Evolutionary conservation across 345 rosid genomes (phyloP).

Genomic region (Draba incana): DNA sequence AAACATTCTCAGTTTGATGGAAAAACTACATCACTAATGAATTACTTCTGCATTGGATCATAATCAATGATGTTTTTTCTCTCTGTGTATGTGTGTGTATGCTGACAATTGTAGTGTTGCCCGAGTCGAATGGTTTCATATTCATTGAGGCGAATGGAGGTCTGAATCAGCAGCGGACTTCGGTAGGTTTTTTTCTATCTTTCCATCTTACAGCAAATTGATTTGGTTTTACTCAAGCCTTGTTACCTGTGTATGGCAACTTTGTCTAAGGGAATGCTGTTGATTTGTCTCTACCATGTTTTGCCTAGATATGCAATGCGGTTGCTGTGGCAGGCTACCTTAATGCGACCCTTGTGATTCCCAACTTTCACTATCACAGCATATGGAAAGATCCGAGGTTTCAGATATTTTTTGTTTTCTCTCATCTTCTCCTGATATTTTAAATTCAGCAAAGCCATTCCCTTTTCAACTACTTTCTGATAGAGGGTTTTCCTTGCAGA

Average conservation of each 20-base stretch:
- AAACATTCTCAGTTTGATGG: background rate
- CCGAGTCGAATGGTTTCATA: slow-evolving; percentile 96
- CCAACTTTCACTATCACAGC: slow-evolving; percentile 94
- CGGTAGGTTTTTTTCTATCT: slow-evolving; percentile 60
- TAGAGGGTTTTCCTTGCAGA: slow-evolving; percentile 48
- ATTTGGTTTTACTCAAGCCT: slow-evolving; percentile 9
- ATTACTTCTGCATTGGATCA: background rate
- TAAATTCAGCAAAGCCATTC: slow-evolving; percentile 1
- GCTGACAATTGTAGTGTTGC: slow-evolving; percentile 58
- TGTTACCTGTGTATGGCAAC: slow-evolving; percentile 12
- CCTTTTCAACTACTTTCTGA: slow-evolving; percentile 20
- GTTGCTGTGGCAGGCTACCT: slow-evolving; percentile 99
- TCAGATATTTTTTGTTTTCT: background rate
- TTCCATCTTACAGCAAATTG: slow-evolving; percentile 8
- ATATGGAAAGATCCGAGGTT: slow-evolving; percentile 98
- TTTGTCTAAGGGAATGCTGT: slow-evolving; percentile 16
- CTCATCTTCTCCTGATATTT: slow-evolving; percentile 1
- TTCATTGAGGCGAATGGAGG: slow-evolving; percentile 99
- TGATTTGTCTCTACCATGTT: slow-evolving; percentile 36
- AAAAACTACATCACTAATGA: background rate
- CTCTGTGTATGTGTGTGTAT: background rate
- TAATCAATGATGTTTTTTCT: background rate
- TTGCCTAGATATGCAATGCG: slow-evolving; percentile 90
- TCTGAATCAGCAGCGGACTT: slow-evolving; percentile 94
- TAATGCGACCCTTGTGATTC: slow-evolving; percentile 94